phyloP scores from a whole-genome alignment of 805 yeast species.

The Scheffersomyces ergatensis region DNA sequence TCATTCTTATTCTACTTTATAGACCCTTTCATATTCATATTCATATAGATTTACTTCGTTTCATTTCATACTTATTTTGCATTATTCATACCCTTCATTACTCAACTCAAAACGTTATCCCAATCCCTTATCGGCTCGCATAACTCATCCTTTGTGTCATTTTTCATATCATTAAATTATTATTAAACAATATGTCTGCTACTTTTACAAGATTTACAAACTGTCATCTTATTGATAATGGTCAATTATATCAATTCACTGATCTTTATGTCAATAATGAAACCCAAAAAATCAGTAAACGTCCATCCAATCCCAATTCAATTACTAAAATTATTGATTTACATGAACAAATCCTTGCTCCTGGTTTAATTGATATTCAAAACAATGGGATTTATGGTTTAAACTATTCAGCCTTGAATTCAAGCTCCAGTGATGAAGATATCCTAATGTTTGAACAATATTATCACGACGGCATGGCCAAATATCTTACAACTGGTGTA shows the following conservation, averaged over 20 bases:
- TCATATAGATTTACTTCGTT: too few relatives aligned
- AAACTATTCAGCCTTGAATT: conserved; percentile 43
- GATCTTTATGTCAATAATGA: conserved; percentile 44
- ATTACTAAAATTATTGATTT: conserved; percentile 36
- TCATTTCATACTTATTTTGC: too few relatives aligned
- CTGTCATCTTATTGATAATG: conserved; percentile 43
- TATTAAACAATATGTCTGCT: conserved; percentile 1
- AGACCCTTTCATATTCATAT: too few relatives aligned
- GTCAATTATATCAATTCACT: conserved; percentile 25
- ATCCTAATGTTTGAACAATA: conserved; percentile 28
- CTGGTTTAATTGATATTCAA: conserved; percentile 58
- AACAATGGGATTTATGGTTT: conserved; percentile 58
- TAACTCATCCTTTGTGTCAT: too few relatives aligned
- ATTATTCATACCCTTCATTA: too few relatives aligned
- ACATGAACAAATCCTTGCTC: conserved; percentile 46
- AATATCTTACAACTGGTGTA: conserved; percentile 50
- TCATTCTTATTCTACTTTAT: too few relatives aligned
- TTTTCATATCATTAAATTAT: too few relatives aligned
- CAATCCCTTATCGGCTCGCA: too few relatives aligned
- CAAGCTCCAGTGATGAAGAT: conserved; percentile 27
- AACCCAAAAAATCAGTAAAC: conserved; percentile 39
- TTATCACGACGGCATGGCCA: conserved; percentile 44
- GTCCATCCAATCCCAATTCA: conserved; percentile 14
- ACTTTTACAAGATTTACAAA: conserved; percentile 35
- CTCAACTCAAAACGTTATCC: too few relatives aligned